Evolutionary conservation across 73 alveolate species (phyloP), one percentile per base, ranked within the genome.

Genomic region (Blepharisma japonicum): DNA sequence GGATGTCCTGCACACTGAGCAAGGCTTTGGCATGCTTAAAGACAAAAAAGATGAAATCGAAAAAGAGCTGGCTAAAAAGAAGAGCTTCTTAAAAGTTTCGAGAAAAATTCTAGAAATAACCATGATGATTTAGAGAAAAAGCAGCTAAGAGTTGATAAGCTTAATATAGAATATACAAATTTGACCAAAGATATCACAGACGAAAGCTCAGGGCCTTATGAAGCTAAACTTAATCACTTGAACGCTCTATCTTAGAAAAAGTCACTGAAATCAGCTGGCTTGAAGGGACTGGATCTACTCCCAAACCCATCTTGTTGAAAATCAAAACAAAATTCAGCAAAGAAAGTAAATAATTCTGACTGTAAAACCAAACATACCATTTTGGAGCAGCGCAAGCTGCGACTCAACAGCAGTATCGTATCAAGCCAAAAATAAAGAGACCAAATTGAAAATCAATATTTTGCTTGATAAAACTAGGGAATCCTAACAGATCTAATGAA

Each of bases 261-360:
- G 95, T 89, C 55, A 85, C 86, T 55, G 89, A 90, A 66, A 94
- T 94, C 70, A 90, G 95, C 70, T 56, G 83, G 46, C 84, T 94
- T 86, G 94, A 94, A 93, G 95, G 49, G 99, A 96, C 49, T 96
- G 99, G 99, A 91, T 94, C n/a, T 77, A 86, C 55, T 91, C 91
- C 76, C 89, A 96, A 72, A 95, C 98, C 71, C 88, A 89, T 84
- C 87, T 96, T 32, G 98, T 96, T 21, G 90, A 91, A 61, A 81
- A 94, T 38, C 92, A 91, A 77, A 96, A 94, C 68, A 78, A 82
- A 45, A 83, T 89, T 56, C 85, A 84, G 54, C 86, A 91, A 79
- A 76, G 89, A 45, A 89, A 86, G 87, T 78, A 71, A 95, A 87
- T 55, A 89, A 96, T 48, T 96, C 89, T 23, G 92, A 92, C 71